Evolutionary conservation across 176 grass and related monocot species (phyloP).

Genomic region (Chloris gayana): DNA sequence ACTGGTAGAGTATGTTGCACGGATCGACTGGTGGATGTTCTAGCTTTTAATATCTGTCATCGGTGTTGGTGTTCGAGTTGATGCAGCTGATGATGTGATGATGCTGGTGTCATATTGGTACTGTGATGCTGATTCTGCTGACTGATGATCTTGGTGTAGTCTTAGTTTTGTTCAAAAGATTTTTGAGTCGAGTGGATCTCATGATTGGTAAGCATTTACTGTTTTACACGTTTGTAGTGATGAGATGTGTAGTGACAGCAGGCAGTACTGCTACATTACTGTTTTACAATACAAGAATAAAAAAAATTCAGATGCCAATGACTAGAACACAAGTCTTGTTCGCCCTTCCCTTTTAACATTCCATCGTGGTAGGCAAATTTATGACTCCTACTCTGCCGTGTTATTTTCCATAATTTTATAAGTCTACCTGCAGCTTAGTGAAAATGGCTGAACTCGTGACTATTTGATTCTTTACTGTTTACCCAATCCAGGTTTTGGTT

Average conservation of each 20-base stretch:
- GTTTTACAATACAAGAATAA: no score
- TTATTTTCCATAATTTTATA: neutral
- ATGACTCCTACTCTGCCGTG: neutral
- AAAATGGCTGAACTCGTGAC: no score
- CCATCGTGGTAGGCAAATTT: neutral
- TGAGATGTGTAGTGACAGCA: neutral
- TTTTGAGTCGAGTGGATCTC: slow-evolving; percentile 27
- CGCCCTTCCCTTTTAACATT: neutral
- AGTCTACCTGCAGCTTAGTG: no score
- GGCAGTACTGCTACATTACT: no score
- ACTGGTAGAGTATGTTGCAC: slow-evolving; percentile 51
- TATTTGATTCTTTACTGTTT: no score
- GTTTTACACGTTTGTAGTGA: neutral
- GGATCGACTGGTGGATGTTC: slow-evolving; percentile 49
- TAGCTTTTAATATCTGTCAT: slow-evolving; percentile 54
- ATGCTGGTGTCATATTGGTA: slow-evolving; percentile 29
- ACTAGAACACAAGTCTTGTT: neutral
- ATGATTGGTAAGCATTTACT: slow-evolving; percentile 36
- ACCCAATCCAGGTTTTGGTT: no score
- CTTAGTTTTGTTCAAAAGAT: no score
- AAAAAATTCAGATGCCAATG: no score
- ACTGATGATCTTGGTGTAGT: slow-evolving; percentile 22
- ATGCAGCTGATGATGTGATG: slow-evolving; percentile 42
- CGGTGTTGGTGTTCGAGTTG: slow-evolving; percentile 43
- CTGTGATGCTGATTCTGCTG: slow-evolving; percentile 31